Evolutionary conservation across 495 filamentous ascomycete species (phyloP).

Genomic region (Penicillium atrosanguineum): DNA sequence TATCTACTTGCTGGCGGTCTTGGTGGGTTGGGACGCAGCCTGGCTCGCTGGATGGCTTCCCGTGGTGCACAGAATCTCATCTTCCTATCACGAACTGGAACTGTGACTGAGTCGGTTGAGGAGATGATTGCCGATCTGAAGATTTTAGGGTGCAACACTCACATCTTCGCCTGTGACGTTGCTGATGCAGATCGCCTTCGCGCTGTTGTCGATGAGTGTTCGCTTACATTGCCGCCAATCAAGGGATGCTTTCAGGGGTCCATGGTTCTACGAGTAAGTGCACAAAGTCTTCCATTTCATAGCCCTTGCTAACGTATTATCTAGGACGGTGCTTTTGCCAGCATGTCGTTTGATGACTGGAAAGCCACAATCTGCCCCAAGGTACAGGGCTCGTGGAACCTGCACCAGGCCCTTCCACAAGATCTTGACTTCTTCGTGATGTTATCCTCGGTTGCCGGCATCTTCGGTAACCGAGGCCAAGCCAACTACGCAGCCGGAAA

Average conservation of each 20-base stretch:
- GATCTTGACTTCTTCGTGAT: conserved; percentile 37
- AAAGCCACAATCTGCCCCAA: conserved; percentile 22
- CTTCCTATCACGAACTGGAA: conserved; percentile 24
- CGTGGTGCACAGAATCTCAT: conserved; percentile 30
- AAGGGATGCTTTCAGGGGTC: conserved; percentile 40
- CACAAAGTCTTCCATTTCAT: neutral
- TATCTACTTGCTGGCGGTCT: conserved; percentile 39
- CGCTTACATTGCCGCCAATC: conserved; percentile 25
- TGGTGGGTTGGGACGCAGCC: conserved; percentile 38
- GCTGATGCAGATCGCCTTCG: conserved; percentile 17
- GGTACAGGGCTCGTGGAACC: conserved; percentile 29
- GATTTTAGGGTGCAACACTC: conserved; percentile 14
- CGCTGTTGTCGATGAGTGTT: conserved; percentile 7
- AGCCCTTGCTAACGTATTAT: conserved; percentile 1
- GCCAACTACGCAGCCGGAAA: conserved; percentile 55
- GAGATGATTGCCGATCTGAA: conserved; percentile 15
- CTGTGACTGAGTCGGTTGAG: conserved; percentile 1
- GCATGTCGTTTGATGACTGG: conserved; percentile 37
- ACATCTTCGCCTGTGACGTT: conserved; percentile 19
- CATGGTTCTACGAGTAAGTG: conserved; percentile 36
- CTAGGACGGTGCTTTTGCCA: conserved; percentile 35
- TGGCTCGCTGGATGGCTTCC: conserved; percentile 38
- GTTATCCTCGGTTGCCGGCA: conserved; percentile 37
- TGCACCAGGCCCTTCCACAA: conserved; percentile 19
- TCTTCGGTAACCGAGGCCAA: conserved; percentile 44